Conservation (phyloP, 163 green algal genomes). For the Scenedesmus sp. region DNA sequence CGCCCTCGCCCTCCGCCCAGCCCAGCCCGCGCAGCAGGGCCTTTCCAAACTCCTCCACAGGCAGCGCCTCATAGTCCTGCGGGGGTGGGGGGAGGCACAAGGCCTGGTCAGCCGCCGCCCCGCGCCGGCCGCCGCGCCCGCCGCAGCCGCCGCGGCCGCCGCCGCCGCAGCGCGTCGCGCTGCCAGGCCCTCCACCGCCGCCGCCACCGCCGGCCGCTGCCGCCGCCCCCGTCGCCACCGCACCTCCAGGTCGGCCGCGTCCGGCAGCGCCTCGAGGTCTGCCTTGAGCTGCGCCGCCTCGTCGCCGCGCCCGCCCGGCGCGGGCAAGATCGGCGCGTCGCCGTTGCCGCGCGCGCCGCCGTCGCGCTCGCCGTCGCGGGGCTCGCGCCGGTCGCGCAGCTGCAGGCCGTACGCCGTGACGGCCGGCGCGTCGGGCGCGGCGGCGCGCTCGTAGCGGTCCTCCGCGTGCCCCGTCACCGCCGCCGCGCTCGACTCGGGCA, state of each 20-base stretch:
- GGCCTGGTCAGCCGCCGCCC: not conserved
- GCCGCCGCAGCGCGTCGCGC: not conserved
- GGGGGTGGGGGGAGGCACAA: not conserved
- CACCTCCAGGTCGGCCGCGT: constrained; percentile 54
- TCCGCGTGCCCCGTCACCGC: constrained; percentile 41
- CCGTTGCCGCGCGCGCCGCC: not conserved
- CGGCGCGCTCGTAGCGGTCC: constrained; percentile 54
- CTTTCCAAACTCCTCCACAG: constrained; percentile 94
- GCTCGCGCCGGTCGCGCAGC: constrained; percentile 26
- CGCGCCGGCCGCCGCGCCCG: not conserved
- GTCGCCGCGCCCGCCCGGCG: not conserved
- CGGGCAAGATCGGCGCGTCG: constrained; percentile 3
- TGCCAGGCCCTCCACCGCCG: not conserved
- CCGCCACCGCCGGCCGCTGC: not conserved
- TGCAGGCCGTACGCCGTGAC: constrained; percentile 65
- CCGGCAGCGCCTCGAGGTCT: constrained; percentile 64
- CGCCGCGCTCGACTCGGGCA: constrained; percentile 47
- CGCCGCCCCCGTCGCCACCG: not conserved
- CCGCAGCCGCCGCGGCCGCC: not conserved
- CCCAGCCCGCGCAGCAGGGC: constrained; percentile 96
- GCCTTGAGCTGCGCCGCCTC: constrained; percentile 52
- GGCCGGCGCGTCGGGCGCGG: constrained; percentile 30
- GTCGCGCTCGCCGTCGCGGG: not conserved
- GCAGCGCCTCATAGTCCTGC: constrained; percentile 92
- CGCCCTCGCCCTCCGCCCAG: constrained; percentile 87